These are phyloP conservation scores for Microthlaspi erraticum DNA, from an alignment of 345 rosid genomes.

Conservation along the genomic window DNA sequence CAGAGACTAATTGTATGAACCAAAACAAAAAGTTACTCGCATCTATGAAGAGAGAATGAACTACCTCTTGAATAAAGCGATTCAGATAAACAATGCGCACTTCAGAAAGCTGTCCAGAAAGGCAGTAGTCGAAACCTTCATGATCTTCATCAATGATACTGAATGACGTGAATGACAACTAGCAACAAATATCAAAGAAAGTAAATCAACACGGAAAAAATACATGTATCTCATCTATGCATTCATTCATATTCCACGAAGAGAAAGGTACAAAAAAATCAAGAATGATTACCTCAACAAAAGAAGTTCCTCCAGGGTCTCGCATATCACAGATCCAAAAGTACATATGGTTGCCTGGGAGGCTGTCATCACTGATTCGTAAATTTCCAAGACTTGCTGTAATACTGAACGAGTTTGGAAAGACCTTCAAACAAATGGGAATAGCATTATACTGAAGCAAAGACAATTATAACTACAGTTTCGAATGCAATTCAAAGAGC, in stretches of 20 bases:
- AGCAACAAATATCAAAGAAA: constrained; percentile 21
- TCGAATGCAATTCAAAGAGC: constrained; percentile 32
- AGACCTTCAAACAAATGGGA: constrained; percentile 60
- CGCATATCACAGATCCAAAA: constrained; percentile 99
- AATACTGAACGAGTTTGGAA: constrained; percentile 94
- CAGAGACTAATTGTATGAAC: constrained; percentile 44
- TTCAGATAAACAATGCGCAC: constrained; percentile 91
- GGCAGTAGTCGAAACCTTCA: constrained; percentile 86
- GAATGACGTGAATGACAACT: constrained; percentile 90
- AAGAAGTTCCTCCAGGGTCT: constrained; percentile 95
- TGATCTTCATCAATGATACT: constrained; percentile 83
- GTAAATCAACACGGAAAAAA: constrained; percentile 14
- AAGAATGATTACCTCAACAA: constrained; percentile 72
- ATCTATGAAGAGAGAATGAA: constrained; percentile 30
- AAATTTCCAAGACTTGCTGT: constrained; percentile 90
- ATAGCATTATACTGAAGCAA: constrained; percentile 27
- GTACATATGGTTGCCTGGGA: constrained; percentile 77
- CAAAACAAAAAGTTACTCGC: constrained; percentile 29
- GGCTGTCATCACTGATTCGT: constrained; percentile 95
- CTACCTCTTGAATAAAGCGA: constrained; percentile 99
- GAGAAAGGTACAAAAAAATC: constrained; percentile 20
- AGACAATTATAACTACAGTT: constrained; percentile 4
- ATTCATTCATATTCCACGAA: constrained; percentile 6
- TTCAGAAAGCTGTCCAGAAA: constrained; percentile 95
- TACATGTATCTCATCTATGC: background rate